These are phyloP conservation scores for Salix suchowensis DNA, from an alignment of 345 rosid genomes.

Conservation along the genomic window DNA sequence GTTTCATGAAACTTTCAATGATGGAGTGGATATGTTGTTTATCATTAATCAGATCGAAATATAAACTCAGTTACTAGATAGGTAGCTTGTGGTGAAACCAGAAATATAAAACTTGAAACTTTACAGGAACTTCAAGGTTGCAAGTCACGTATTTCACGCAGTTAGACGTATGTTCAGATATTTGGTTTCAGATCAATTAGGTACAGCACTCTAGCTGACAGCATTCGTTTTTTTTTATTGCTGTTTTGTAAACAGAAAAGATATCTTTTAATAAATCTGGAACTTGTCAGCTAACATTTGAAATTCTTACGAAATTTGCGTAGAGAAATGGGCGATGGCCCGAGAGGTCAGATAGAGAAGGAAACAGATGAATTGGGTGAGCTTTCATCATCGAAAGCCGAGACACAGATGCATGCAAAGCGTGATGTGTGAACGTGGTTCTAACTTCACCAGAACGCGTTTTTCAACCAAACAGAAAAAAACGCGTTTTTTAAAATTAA, in stretches of 20 bases:
- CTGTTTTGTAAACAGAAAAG: neutral
- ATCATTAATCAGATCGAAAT: neutral
- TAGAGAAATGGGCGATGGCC: neutral
- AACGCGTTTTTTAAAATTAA: neutral
- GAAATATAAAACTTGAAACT: neutral
- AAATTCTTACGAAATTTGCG: neutral
- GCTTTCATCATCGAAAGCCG: constrained; percentile 27
- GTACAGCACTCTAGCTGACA: neutral
- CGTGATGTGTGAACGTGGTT: constrained; percentile 8
- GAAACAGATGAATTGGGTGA: constrained; percentile 32
- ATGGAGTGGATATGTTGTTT: neutral
- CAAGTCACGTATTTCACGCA: neutral
- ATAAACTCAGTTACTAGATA: too few species aligned
- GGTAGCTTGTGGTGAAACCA: too few species aligned
- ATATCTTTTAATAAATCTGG: neutral
- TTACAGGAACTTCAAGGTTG: neutral
- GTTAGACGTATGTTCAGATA: neutral
- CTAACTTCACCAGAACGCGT: too few species aligned
- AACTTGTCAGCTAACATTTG: neutral
- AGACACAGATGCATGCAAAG: neutral
- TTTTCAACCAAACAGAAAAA: too few species aligned
- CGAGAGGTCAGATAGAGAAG: constrained; percentile 6
- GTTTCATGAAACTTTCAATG: neutral
- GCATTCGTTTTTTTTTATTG: neutral
- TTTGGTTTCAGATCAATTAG: neutral